Conservation (phyloP, 768 basidiomycete genomes). For the Amanita brunnescens region DNA sequence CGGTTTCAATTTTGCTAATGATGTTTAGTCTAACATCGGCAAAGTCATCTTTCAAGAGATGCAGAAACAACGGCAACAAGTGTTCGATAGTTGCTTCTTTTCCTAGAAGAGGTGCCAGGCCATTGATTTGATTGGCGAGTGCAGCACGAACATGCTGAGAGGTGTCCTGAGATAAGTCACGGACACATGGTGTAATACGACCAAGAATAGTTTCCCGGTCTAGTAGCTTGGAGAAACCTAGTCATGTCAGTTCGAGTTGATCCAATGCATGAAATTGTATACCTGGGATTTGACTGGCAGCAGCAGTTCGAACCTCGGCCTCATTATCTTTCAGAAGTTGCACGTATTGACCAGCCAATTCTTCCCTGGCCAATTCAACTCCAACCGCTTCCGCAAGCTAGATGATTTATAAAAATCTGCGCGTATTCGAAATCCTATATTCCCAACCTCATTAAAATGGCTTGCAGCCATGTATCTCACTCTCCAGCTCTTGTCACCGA, state of each 20-base stretch:
- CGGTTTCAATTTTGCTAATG: slow-evolving; percentile 96
- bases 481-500: slow-evolving; percentile 96
- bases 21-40: slow-evolving; percentile 96
- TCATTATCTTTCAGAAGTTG: slow-evolving; percentile 96
- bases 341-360: slow-evolving; percentile 88
- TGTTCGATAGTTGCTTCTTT: slow-evolving; percentile 94
- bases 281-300: slow-evolving; percentile 96
- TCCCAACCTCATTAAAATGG: slow-evolving; percentile 85
- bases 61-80: slow-evolving; percentile 92
- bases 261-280: slow-evolving; percentile 12
- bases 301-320: slow-evolving; percentile 96
- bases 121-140: slow-evolving; percentile 91
- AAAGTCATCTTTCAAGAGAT: slow-evolving; percentile 96
- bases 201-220: slow-evolving; percentile 92
- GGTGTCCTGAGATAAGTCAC: slow-evolving; percentile 85
- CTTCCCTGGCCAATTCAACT: slow-evolving; percentile 83
- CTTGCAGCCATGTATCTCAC: slow-evolving; percentile 98
- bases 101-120: slow-evolving; percentile 89
- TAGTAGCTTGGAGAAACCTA: slow-evolving; percentile 90
- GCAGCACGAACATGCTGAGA: slow-evolving; percentile 98
- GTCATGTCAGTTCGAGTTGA: neutral
- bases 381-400: slow-evolving; percentile 91
- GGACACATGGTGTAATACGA: slow-evolving; percentile 89
- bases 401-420: slow-evolving; percentile 3
- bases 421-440: neutral